phyloP scores from a whole-genome alignment of 129 eudicot genomes.

The Heracleum sosnowskyi region DNA sequence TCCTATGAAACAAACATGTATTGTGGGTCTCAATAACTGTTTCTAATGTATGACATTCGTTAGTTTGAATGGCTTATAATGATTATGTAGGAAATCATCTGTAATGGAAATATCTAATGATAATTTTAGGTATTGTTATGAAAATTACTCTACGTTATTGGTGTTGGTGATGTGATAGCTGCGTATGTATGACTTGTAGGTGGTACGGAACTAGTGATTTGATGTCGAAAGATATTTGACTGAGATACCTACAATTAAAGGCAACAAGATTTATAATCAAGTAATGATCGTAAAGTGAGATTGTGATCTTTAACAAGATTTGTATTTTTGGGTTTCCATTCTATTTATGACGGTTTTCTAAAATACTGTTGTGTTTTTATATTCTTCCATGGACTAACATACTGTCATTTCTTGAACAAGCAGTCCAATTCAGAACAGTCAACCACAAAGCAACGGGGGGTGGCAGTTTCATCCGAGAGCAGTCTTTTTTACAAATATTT shows the following conservation, averaged over 20 bases:
- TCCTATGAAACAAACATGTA: background rate
- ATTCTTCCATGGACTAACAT: background rate
- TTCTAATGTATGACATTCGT: background rate
- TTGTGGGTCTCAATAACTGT: background rate
- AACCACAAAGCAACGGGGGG: constrained; percentile 44
- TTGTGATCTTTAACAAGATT: background rate
- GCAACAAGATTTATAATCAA: background rate
- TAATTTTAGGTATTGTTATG: background rate
- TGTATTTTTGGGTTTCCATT: background rate
- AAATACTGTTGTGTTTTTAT: too few relatives aligned
- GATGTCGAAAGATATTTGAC: background rate
- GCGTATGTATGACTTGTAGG: background rate
- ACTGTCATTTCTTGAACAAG: background rate
- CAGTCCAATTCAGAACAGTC: constrained; percentile 53
- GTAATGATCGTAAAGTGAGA: background rate
- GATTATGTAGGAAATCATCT: background rate
- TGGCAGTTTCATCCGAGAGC: constrained; percentile 49
- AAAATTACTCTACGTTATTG: background rate
- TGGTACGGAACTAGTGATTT: background rate
- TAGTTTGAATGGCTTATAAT: background rate
- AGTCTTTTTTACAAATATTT: constrained; percentile 42
- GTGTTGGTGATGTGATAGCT: background rate
- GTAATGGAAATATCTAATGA: background rate
- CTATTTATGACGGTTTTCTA: background rate
- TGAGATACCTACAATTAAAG: background rate